Evolutionary conservation across 164 flowering plant genomes (phyloP), one percentile per base, ranked within the genome.

Genomic region (Vitis labrusca): DNA sequence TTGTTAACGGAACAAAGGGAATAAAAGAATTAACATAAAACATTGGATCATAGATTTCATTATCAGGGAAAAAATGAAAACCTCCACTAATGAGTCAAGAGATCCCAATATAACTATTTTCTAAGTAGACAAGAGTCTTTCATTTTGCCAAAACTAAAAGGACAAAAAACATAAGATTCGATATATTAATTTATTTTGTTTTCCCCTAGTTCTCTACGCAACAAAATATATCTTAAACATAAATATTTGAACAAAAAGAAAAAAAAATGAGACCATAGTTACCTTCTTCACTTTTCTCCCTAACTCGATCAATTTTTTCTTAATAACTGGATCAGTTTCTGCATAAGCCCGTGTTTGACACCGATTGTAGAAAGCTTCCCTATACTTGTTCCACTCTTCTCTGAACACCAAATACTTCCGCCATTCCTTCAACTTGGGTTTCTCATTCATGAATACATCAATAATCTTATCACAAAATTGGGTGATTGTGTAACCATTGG

Each of bases 381-480:
- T 81, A 37, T 94, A 92, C 74, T 86, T 92, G 15, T 78, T 85
- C 97, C 98, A 94, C 65, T 94, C 98, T 49, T 94, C 92, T 71
- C 97, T 84, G 65, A 89, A 87, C 66, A 87, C 83, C 85, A 94
- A 76, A 49, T 86, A 86, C 83, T 83, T 91, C 63, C 81, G 89
- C 98, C 97, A 94, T 30, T 94, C 94, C 73, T 82, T 92, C 2
- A 86, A 59, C 76, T 74, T 85, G 47, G 95, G 80, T 71, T 92
- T 94, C 91, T 92, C 97, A 73, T 80, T 86, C 80, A 91, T 17
- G 71, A 94, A 89, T 51, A 92, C 47, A 70, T 92, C 95, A 70
- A 94, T 89, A 27, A 92, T 84, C 82, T 91, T 91, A 76, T 94
- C 97, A 72, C 93, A 91, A 56, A 94, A 91, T 61, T 94, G 88